Percentiles rank a stretch among this genome's conserved stretches.
Evolutionary conservation across 179 eudicot species (phyloP).

Genomic region (Silene coronaria): DNA sequence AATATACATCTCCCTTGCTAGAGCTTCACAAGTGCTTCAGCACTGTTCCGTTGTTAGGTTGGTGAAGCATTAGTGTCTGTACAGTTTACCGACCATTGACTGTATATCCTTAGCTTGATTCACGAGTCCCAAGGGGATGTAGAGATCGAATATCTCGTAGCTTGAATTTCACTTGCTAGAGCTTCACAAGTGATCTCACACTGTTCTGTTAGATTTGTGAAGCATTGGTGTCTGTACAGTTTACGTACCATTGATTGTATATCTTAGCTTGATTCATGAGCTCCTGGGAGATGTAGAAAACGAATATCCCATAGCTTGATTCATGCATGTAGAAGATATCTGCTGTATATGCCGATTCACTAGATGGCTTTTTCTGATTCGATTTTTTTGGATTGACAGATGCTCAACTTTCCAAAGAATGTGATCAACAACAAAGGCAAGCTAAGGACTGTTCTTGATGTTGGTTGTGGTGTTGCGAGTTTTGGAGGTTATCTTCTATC

Average conservation of each 20-base stretch:
- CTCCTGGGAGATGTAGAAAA: no score
- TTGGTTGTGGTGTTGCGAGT: conserved; percentile 99
- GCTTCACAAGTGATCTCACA: background rate
- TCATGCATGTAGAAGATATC: background rate
- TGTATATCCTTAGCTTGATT: no score
- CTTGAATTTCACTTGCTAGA: no score
- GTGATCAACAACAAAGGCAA: conserved; percentile 68
- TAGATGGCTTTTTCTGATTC: background rate
- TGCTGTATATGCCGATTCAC: background rate
- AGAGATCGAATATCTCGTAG: no score
- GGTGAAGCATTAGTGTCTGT: background rate
- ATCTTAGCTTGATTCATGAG: no score
- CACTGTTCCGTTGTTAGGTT: background rate
- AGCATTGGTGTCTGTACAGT: background rate
- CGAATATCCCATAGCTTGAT: background rate
- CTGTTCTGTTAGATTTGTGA: background rate
- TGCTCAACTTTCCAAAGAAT: conserved; percentile 80
- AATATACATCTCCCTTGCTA: no score
- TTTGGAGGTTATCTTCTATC: conserved; percentile 93
- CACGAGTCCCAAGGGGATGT: no score
- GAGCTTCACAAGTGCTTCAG: background rate
- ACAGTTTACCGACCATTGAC: background rate
- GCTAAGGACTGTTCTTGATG: conserved; percentile 85
- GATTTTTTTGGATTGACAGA: conserved; percentile 42
- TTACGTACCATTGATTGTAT: background rate